Evolutionary conservation across 306 rosid species (phyloP).

Genomic region (Gillenia trifoliata): DNA sequence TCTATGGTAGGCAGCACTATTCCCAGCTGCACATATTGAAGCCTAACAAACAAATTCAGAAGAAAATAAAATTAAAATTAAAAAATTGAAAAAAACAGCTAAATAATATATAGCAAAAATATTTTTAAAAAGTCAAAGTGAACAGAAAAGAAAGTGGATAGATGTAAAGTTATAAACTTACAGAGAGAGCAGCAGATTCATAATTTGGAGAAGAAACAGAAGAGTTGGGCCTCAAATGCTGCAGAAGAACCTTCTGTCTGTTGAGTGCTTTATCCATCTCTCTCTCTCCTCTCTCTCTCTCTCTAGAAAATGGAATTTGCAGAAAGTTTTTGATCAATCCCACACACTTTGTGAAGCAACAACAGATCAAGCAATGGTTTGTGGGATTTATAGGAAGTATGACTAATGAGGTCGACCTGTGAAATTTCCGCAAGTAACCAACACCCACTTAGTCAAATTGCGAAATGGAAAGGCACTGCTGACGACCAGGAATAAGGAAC

Average conservation of each 20-base stretch:
- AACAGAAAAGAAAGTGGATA: background rate
- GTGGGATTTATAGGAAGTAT: background rate
- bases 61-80: background rate
- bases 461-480: background rate
- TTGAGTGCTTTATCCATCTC: constrained; percentile 70
- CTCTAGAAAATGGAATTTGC: background rate
- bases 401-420: background rate
- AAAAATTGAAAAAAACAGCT: background rate
- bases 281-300: background rate
- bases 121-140: no score
- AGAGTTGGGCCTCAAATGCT: constrained; percentile 58
- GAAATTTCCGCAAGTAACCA: background rate
- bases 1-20: constrained; percentile 32
- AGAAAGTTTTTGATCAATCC: background rate
- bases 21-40: constrained; percentile 58
- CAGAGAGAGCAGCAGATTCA: constrained; percentile 46
- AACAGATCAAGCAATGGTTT: background rate
- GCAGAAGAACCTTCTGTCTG: constrained; percentile 63
- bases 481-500: no score
- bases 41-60: constrained; percentile 33
- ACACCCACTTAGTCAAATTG: background rate
- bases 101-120: background rate
- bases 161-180: constrained; percentile 32
- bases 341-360: background rate
- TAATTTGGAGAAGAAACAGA: constrained; percentile 26